Percentiles rank a stretch among this genome's conserved stretches.
phyloP scores from a whole-genome alignment of 345 rosid genomes.

The Camelina neglecta region DNA sequence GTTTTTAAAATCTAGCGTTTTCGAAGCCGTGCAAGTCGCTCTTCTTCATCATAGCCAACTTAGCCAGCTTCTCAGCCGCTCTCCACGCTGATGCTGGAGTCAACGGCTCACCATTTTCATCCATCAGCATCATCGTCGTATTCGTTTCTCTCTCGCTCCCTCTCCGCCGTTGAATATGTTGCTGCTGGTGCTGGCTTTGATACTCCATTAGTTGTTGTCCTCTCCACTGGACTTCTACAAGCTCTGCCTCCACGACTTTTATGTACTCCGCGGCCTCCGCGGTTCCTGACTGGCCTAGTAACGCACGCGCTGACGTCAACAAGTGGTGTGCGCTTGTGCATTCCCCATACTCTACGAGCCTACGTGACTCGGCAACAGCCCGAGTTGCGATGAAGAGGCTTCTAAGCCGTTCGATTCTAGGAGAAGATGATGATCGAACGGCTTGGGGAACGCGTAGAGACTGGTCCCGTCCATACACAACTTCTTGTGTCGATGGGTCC shows the following conservation, averaged over 20 bases:
- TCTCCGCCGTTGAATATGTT: slow-evolving; percentile 37
- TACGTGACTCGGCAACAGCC: slow-evolving; percentile 80
- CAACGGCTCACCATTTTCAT: slow-evolving; percentile 81
- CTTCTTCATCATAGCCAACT: slow-evolving; percentile 81
- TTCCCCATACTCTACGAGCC: slow-evolving; percentile 62
- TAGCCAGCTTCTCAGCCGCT: slow-evolving; percentile 92
- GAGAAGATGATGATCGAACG: slow-evolving; percentile 54
- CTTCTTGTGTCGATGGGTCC: slow-evolving; percentile 65
- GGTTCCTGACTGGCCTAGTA: slow-evolving; percentile 55
- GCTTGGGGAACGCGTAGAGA: slow-evolving; percentile 52
- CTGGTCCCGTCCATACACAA: slow-evolving; percentile 58
- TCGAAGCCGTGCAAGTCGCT: slow-evolving; percentile 98
- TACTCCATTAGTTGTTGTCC: slow-evolving; percentile 50
- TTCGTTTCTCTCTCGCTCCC: slow-evolving; percentile 39
- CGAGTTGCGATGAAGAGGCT: slow-evolving; percentile 63
- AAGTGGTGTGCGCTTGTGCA: slow-evolving; percentile 67
- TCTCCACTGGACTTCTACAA: slow-evolving; percentile 68
- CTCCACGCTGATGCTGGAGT: slow-evolving; percentile 92
- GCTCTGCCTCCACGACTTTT: slow-evolving; percentile 60
- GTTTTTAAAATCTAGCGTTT: slow-evolving; percentile 77
- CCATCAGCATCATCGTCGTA: slow-evolving; percentile 45
- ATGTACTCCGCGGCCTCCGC: slow-evolving; percentile 51
- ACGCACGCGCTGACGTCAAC: slow-evolving; percentile 72
- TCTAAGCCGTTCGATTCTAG: slow-evolving; percentile 60
- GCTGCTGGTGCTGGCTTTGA: slow-evolving; percentile 36